Evolutionary conservation across 139 green algal species (phyloP), one percentile per base, ranked within the genome.

Genomic region (Chlamydomonas sp.): DNA sequence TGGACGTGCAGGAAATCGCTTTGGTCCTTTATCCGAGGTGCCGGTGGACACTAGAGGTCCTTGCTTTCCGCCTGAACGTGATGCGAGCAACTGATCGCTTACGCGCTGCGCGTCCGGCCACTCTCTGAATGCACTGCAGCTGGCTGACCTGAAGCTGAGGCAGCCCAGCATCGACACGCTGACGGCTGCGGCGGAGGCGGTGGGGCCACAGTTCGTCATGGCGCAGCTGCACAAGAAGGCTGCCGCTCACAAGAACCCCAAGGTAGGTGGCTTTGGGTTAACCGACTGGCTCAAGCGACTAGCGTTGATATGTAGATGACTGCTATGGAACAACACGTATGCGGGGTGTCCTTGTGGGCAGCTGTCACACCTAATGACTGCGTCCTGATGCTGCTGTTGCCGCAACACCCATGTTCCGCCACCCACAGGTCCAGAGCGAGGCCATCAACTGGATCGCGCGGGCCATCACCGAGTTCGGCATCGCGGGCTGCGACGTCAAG

Each of bases 241-340:
- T 3, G 91, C 92, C 0, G 90, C 79, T 10, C 95, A 98, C 92
- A 99, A 98, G 92, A 99, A 98, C 90, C 98, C 98, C 67, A 99
- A 99, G 93, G 97, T 96, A 58, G n/a, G 83, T 64, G 60, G 59
- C 61, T 80, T 77, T 63, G 71, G 58, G 81, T 69, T 12, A 18
- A 31, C 6, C 20, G 76, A 4, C 12, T 85, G 79, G 31, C 0
- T 49, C 31, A 49, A 49, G 31, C 31, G 31, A 49, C 31, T 49
- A 49, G 31, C 31, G 31, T 49, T 49, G 31, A 49, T 49, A 49
- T 49, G 31, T 49, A 49, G 31, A 49, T 49, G 31, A 49, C 31
- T 49, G 31, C 31, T 49, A 49, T 49, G 31, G 31, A 49, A 49
- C 31, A 49, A 49, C 31, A 49, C 31, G 31, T 49, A 49, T 49